These are phyloP conservation scores for Phytophthora cactorum DNA, from an alignment of 352 stramenopile genomes.

Conservation along the genomic window DNA sequence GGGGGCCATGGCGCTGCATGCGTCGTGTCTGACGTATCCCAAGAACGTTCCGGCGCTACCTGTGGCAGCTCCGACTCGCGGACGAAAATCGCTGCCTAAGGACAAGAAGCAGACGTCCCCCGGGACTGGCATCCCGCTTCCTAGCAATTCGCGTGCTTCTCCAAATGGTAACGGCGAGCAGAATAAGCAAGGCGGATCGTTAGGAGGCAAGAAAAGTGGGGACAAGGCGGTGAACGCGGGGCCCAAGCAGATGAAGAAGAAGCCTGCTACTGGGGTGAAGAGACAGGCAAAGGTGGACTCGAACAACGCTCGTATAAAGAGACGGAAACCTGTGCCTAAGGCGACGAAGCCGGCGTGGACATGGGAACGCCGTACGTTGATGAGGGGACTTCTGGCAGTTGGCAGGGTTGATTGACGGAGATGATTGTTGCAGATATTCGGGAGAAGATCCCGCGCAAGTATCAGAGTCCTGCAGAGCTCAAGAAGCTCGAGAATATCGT, in stretches of 20 bases:
- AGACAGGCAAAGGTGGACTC: conserved; percentile 29
- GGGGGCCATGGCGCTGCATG: conserved; percentile 77
- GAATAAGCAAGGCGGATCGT: neutral
- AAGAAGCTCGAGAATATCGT: conserved; percentile 89
- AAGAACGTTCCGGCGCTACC: conserved; percentile 14
- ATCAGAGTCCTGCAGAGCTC: conserved; percentile 78
- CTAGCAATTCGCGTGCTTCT: conserved; percentile 30
- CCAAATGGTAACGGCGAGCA: neutral
- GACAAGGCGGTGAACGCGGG: conserved; percentile 11
- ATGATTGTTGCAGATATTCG: conserved; percentile 52
- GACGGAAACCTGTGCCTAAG: conserved; percentile 34
- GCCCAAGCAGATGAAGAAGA: conserved; percentile 11
- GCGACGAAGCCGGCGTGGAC: conserved; percentile 61
- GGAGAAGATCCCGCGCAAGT: conserved; percentile 85
- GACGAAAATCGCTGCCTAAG: conserved; percentile 28
- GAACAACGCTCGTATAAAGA: conserved; percentile 28
- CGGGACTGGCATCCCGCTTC: conserved; percentile 48
- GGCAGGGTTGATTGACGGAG: conserved; percentile 1
- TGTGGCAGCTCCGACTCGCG: conserved; percentile 6
- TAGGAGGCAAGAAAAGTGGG: conserved; percentile 10
- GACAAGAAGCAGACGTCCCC: conserved; percentile 17
- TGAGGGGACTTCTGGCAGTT: neutral
- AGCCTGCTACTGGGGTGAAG: conserved; percentile 14
- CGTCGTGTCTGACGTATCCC: conserved; percentile 75
- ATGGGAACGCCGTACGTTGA: conserved; percentile 77